Percentiles rank a stretch among this genome's conserved stretches.
Conservation (phyloP, 2,329 filamentous ascomycete genomes). For the Fusarium cicatricum region DNA sequence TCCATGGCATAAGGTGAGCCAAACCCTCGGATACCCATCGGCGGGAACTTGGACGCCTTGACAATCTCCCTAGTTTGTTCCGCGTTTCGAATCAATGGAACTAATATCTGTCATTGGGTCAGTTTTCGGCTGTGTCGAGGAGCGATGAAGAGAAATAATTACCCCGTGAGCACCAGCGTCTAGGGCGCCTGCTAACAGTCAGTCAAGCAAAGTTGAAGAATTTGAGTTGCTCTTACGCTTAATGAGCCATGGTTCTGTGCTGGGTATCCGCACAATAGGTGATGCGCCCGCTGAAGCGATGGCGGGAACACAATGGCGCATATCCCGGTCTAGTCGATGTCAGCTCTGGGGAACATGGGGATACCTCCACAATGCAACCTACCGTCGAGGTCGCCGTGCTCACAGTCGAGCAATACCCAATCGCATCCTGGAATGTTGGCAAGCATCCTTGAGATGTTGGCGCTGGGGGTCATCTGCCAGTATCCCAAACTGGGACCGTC, state of each 20-base stretch:
- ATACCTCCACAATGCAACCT: background rate
- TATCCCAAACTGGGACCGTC: constrained; percentile 4
- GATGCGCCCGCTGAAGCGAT: constrained; percentile 20
- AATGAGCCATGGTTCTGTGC: constrained; percentile 16
- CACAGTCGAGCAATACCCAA: constrained; percentile 14
- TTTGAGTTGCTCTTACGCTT: background rate
- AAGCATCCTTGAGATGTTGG: constrained; percentile 19
- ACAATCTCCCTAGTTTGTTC: constrained; percentile 14
- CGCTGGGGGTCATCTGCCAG: constrained; percentile 18
- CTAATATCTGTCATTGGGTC: constrained; percentile 10
- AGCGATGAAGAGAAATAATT: background rate
- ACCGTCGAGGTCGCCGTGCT: constrained; percentile 18
- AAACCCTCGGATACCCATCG: constrained; percentile 14
- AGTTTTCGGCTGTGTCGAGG: too few relatives aligned
- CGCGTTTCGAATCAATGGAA: constrained; percentile 9
- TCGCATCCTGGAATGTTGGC: constrained; percentile 12
- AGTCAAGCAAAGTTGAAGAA: fast-evolving
- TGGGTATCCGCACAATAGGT: constrained; percentile 16
- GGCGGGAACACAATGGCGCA: constrained; percentile 15
- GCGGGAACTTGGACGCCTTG: constrained; percentile 10
- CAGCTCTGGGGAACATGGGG: too few relatives aligned
- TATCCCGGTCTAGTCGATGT: constrained; percentile 3
- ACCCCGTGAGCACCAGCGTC: constrained; percentile 18
- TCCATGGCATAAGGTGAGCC: constrained; percentile 14
- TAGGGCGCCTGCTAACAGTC: background rate